phyloP scores from a whole-genome alignment of 176 grass and related monocot species.

The Oryza australiensis region DNA sequence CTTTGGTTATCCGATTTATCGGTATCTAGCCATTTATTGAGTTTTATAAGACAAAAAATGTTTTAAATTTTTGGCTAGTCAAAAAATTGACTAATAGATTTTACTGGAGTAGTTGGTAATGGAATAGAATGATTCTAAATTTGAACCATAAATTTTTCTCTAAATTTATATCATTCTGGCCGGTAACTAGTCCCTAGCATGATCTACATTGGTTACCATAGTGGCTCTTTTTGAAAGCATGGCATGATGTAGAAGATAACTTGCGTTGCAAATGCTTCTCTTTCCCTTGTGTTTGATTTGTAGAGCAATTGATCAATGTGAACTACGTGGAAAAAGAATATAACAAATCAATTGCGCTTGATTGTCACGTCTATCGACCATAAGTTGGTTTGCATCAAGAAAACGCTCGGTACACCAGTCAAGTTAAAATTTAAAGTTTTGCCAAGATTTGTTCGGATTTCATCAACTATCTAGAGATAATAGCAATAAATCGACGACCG shows the following conservation, averaged over 20 bases:
- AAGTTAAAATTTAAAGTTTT: neutral
- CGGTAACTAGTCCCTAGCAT: no score
- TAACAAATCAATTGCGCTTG: no score
- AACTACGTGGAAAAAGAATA: neutral
- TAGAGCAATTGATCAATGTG: neutral
- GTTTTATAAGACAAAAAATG: no score
- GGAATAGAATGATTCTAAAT: neutral
- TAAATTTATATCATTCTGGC: neutral
- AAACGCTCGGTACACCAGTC: neutral
- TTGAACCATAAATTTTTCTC: neutral
- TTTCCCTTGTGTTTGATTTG: neutral
- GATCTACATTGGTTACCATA: no score
- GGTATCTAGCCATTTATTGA: no score
- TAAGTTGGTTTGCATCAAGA: neutral
- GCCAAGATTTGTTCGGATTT: neutral
- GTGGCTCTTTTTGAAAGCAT: neutral
- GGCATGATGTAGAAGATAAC: neutral
- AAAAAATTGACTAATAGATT: no score
- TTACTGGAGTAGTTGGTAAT: neutral
- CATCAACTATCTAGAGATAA: no score
- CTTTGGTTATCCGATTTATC: no score
- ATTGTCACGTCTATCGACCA: no score
- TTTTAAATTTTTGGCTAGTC: no score
- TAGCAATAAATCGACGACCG: fast-evolving
- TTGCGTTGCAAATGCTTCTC: neutral